Conservation (phyloP, 2,329 filamentous ascomycete species). For the Helicocarpus griseus region DNA sequence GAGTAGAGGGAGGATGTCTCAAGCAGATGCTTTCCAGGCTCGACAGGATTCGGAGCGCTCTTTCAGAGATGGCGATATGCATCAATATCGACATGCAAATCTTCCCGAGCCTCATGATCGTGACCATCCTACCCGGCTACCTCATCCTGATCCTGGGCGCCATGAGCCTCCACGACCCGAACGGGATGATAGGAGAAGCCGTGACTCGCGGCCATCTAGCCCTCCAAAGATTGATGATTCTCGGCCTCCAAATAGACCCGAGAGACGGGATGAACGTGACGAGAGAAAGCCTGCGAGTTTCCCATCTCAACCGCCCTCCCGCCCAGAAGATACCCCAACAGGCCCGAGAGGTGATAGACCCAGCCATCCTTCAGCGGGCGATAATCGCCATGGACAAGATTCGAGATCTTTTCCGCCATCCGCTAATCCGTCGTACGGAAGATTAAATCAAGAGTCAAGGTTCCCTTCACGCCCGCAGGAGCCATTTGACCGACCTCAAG, state of each 20-base stretch:
- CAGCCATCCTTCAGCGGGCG: conserved; percentile 12
- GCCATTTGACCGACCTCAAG: conserved; percentile 26
- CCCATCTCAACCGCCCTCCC: conserved; percentile 16
- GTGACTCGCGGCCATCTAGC: conserved; percentile 13
- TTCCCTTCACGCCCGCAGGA: conserved; percentile 32
- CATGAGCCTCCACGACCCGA: conserved; percentile 8
- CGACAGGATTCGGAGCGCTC: conserved; percentile 9
- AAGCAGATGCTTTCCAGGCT: conserved; percentile 21
- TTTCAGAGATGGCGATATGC: conserved; percentile 17
- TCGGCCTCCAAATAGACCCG: conserved; percentile 10
- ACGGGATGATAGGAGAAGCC: conserved; percentile 13
- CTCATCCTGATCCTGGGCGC: conserved; percentile 6
- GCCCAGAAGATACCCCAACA: conserved; percentile 41
- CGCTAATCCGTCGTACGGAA: conserved; percentile 37
- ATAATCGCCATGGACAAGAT: conserved; percentile 18
- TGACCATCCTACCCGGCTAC: conserved; percentile 5
- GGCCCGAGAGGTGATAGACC: conserved; percentile 37
- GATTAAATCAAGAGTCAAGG: conserved; percentile 34
- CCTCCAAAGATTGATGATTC: conserved; percentile 12
- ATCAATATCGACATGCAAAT: conserved; percentile 20
- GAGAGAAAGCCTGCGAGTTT: conserved; percentile 25
- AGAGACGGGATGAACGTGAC: conserved; percentile 26
- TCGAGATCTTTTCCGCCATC: conserved; percentile 30
- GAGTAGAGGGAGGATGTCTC: conserved; percentile 22
- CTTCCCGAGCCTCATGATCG: conserved; percentile 4